A percentile compares a stretch with the other conserved stretches of the same genome.
phyloP scores from a whole-genome alignment of 768 basidiomycete genomes.

The Gymnopilus dilepis region DNA sequence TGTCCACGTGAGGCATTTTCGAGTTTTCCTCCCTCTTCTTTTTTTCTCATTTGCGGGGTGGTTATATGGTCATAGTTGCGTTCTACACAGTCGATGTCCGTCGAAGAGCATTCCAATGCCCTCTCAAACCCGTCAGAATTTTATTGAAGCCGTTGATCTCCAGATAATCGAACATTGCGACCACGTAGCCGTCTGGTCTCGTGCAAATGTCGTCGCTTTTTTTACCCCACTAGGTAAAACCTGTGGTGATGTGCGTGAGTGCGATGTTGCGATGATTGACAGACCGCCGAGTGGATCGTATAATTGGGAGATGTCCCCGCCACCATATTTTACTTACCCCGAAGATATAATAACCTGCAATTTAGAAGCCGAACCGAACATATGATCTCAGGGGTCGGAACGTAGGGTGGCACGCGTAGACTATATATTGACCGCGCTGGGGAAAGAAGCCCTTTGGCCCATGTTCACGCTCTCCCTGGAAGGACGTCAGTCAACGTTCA shows the following conservation, averaged over 20 bases:
- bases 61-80: neutral
- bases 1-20: slow-evolving; percentile 1
- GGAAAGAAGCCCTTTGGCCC: slow-evolving; percentile 3
- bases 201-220: neutral
- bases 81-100: neutral
- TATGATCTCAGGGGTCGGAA: slow-evolving; percentile 12
- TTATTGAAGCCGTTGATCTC: neutral
- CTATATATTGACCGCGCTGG: slow-evolving; percentile 8
- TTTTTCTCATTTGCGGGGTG: neutral
- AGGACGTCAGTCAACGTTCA: slow-evolving; percentile 9
- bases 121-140: neutral
- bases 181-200: slow-evolving; percentile 1
- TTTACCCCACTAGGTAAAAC: slow-evolving; percentile 5
- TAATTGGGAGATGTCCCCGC: slow-evolving; percentile 7
- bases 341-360: slow-evolving; percentile 8
- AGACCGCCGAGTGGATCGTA: slow-evolving; percentile 10
- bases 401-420: slow-evolving; percentile 2
- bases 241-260: slow-evolving; percentile 6
- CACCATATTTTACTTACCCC: slow-evolving; percentile 8
- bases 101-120: neutral
- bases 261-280: slow-evolving; percentile 7
- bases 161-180: slow-evolving; percentile 1
- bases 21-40: neutral
- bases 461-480: neutral
- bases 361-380: slow-evolving; percentile 11